Base-by-base conservation (phyloP, 1,139 yeast genomes). In the Fermentozyma sake region DNA sequence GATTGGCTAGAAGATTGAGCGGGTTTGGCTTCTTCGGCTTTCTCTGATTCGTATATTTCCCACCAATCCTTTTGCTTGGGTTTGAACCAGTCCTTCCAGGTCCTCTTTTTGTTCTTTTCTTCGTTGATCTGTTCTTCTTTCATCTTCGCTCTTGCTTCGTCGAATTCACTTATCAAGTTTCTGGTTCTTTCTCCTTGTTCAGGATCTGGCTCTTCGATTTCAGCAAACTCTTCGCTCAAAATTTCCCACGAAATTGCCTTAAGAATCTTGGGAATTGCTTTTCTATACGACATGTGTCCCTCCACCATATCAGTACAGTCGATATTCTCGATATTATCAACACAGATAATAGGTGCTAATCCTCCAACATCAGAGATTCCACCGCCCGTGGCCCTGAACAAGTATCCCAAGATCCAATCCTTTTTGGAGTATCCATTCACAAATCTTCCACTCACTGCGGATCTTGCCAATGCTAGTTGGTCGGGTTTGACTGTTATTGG, bases 251-350 rank as follows among this genome's bases (percentile, higher is more conserved):
- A 87, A 23, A 84, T 50, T 27, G 59, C 57, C 39, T 72, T 71
- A 40, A 93, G 55, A 28, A 93, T 67, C 42, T 74, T 76, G 1
- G 98, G 98, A 68, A 93, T 86, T 8, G 87, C 89, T 38, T 81
- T 82, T 62, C 98, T 82, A 55, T 93, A 93, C 5, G 85, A 84
- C 96, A 93, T 86, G 58, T 93, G 99, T 1, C 98, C 98, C 35
- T 83, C 91, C 2, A 91, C 95, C 28, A 71, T 48, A 11, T 80
- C 87, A 0, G 97, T 85, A 42, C 93, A 83, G 50, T 93, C 95
- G 35, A 82, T 68, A 50, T 89, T 91, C 38, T 87, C 95, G 22
- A 89, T 65, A 0, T 81, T 83, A 15, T 72, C 67, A 11, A 76
- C 57, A 26, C 61, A 68, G 24, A 75, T 78, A 21, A 89, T 71